Percentiles rank a stretch among this genome's conserved stretches.
Evolutionary conservation across 805 yeast genomes (phyloP).

Genomic region (Myxozyma monticola): DNA sequence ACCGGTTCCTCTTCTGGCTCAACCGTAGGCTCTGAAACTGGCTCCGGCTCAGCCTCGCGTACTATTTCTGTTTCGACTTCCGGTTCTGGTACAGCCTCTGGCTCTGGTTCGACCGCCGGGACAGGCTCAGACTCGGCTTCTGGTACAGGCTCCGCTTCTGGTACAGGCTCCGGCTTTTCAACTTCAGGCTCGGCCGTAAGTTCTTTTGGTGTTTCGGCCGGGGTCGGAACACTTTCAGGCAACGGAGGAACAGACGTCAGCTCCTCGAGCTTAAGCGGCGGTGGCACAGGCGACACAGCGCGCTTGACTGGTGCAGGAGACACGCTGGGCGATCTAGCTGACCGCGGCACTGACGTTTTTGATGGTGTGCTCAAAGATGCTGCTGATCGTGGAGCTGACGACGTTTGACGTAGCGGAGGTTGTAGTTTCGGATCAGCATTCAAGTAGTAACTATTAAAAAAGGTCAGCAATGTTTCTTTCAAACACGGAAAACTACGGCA

Average conservation of each 20-base stretch:
- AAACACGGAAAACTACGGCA: not conserved
- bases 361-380: too few species aligned
- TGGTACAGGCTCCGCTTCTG: slow-evolving; percentile 1
- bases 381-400: not conserved
- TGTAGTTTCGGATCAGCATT: slow-evolving; percentile 40
- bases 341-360: too few species aligned
- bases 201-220: not conserved
- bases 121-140: too few species aligned
- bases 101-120: not conserved
- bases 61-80: not conserved
- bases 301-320: not conserved
- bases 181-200: not conserved
- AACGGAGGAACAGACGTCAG: not conserved
- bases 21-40: not conserved
- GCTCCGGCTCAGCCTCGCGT: not conserved
- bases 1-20: too few species aligned
- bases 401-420: slow-evolving; percentile 25
- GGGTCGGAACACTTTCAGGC: not conserved
- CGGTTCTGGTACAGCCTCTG: slow-evolving; percentile 1
- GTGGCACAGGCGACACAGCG: not conserved
- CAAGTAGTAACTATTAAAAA: slow-evolving; percentile 44
- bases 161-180: not conserved
- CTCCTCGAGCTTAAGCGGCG: not conserved
- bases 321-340: not conserved
- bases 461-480: not conserved